Evolutionary conservation across 768 basidiomycete genomes (phyloP).

Genomic region (Agrocybe pediades): DNA sequence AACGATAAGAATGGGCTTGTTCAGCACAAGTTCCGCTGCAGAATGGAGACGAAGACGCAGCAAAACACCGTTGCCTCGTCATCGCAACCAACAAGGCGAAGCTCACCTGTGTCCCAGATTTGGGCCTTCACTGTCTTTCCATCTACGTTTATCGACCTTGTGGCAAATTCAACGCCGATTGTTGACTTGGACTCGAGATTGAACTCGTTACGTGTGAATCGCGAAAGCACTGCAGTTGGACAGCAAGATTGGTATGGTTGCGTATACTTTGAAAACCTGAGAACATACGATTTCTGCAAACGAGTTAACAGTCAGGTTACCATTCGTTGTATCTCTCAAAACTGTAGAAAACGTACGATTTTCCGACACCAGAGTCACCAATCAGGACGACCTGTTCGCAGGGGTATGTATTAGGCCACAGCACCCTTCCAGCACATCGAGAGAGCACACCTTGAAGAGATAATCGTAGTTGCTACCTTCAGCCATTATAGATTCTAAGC

Average conservation of each 20-base stretch:
- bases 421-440: neutral
- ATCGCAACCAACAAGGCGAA: slow-evolving; percentile 8
- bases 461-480: slow-evolving; percentile 98
- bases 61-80: slow-evolving; percentile 8
- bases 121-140: slow-evolving; percentile 97
- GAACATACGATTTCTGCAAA: slow-evolving; percentile 62
- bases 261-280: neutral
- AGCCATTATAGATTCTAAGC: slow-evolving; percentile 54
- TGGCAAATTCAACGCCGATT: slow-evolving; percentile 99
- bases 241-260: neutral
- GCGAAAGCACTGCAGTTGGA: slow-evolving; percentile 81
- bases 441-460: slow-evolving; percentile 87
- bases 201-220: slow-evolving; percentile 99
- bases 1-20: neutral
- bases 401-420: slow-evolving; percentile 11
- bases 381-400: slow-evolving; percentile 87
- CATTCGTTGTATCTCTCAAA: neutral
- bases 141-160: slow-evolving; percentile 93
- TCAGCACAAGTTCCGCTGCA: neutral
- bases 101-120: slow-evolving; percentile 97
- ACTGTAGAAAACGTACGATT: slow-evolving; percentile 76
- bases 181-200: slow-evolving; percentile 99
- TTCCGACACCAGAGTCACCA: slow-evolving; percentile 98
- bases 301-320: slow-evolving; percentile 6
- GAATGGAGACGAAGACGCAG: neutral